These are phyloP conservation scores for Annulohypoxylon nitens DNA, from an alignment of 495 filamentous ascomycete genomes.

Conservation along the genomic window DNA sequence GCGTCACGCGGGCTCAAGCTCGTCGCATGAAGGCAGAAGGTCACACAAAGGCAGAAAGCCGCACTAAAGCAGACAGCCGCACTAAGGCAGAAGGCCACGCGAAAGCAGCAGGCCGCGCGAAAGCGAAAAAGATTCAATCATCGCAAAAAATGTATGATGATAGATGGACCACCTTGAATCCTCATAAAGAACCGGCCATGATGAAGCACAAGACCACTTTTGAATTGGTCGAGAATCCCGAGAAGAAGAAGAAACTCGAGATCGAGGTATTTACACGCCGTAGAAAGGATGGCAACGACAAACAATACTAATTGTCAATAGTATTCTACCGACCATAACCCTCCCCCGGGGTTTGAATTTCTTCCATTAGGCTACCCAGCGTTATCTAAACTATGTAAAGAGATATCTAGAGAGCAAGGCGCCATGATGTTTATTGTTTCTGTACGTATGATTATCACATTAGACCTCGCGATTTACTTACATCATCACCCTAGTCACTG, in stretches of 20 bases:
- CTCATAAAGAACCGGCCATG: slow-evolving; percentile 52
- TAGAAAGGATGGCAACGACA: slow-evolving; percentile 17
- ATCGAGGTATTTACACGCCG: slow-evolving; percentile 58
- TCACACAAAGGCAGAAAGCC: no score
- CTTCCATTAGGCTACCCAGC: slow-evolving; percentile 84
- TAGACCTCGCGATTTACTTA: slow-evolving; percentile 21
- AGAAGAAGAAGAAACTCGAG: slow-evolving; percentile 69
- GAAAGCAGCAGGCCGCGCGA: neutral
- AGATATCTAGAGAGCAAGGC: slow-evolving; percentile 76
- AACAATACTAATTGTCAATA: slow-evolving; percentile 51
- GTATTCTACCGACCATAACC: slow-evolving; percentile 59
- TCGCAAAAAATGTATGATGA: slow-evolving; percentile 21
- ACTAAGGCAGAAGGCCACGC: no score
- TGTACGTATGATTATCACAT: slow-evolving; percentile 63
- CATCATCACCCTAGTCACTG: slow-evolving; percentile 22
- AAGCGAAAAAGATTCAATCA: slow-evolving; percentile 27
- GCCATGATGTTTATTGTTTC: slow-evolving; percentile 83
- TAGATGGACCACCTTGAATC: slow-evolving; percentile 46
- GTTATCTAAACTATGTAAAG: slow-evolving; percentile 82
- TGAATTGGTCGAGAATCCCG: slow-evolving; percentile 67
- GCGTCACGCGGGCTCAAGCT: slow-evolving; percentile 37
- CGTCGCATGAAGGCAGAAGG: slow-evolving; percentile 46
- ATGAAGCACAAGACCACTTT: slow-evolving; percentile 66
- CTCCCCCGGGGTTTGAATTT: slow-evolving; percentile 85
- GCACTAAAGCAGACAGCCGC: no score